These are phyloP conservation scores for Cryptococcus sp. DNA, from an alignment of 1,284 basidiomycete species.

Conservation along the genomic window DNA sequence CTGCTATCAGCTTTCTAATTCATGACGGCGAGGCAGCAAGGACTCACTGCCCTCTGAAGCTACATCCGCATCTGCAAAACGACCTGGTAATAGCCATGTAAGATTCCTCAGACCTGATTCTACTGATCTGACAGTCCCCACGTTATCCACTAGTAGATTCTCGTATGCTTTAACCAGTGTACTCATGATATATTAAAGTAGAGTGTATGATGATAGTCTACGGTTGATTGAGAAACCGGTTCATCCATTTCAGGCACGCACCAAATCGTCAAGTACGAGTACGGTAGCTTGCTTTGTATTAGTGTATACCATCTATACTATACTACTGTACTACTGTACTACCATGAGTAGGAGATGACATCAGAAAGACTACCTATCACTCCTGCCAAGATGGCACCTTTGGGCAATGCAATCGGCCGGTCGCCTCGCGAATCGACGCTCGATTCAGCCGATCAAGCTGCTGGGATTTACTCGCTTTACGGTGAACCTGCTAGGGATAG, in stretches of 20 bases:
- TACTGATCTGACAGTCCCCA: constrained; percentile 75
- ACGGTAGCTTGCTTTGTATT: neutral
- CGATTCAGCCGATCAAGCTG: constrained; percentile 20
- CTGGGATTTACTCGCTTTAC: constrained; percentile 22
- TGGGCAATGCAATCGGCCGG: too few relatives aligned
- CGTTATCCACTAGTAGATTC: constrained; percentile 73
- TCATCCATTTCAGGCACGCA: neutral
- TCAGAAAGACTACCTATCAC: too few relatives aligned
- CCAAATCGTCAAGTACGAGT: neutral
- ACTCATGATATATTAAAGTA: neutral
- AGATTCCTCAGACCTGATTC: constrained; percentile 83
- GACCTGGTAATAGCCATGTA: constrained; percentile 90
- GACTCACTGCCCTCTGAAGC: constrained; percentile 83
- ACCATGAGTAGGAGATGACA: too few relatives aligned
- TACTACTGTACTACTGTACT: too few relatives aligned
- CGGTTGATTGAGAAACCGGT: constrained; percentile 6
- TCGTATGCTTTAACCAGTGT: constrained; percentile 59
- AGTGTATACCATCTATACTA: too few relatives aligned
- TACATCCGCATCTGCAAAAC: constrained; percentile 94
- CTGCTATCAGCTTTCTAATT: constrained; percentile 16
- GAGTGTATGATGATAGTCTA: constrained; percentile 12
- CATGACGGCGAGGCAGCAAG: constrained; percentile 11
- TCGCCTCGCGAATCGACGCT: constrained; percentile 18
- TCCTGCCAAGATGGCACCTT: too few relatives aligned
- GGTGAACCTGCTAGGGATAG: constrained; percentile 11